Evolutionary conservation across 345 rosid species (phyloP).

Genomic region (Syzygium jambos): DNA sequence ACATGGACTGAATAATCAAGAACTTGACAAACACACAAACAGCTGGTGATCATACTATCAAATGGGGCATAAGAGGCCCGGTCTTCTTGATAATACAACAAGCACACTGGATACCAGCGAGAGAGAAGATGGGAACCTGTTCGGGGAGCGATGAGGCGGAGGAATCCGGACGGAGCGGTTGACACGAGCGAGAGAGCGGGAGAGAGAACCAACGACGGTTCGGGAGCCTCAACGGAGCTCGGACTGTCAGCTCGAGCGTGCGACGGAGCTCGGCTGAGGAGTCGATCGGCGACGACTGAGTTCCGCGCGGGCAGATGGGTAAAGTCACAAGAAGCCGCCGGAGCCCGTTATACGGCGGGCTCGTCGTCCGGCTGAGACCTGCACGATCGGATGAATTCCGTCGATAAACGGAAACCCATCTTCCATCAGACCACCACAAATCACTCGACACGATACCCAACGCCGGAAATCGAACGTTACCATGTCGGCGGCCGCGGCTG

Average conservation of each 20-base stretch:
- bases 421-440: background rate
- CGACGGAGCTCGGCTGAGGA: background rate
- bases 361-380: background rate
- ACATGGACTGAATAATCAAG: background rate
- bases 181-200: too few relatives aligned
- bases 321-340: background rate
- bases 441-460: background rate
- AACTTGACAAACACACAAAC: background rate
- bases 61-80: background rate
- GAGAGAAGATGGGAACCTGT: background rate
- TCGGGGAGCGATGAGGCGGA: background rate
- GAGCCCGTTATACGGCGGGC: background rate
- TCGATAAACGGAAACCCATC: background rate
- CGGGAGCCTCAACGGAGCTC: too few relatives aligned
- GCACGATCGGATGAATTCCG: background rate
- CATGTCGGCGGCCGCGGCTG: background rate
- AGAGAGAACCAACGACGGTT: too few relatives aligned
- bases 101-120: background rate
- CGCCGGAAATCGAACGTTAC: background rate
- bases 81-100: background rate
- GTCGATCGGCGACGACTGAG: background rate
- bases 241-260: background rate
- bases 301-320: background rate
- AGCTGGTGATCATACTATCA: background rate
- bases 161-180: background rate